Conservation (phyloP, 2,329 filamentous ascomycete genomes). For the Cladophialophora bantiana region DNA sequence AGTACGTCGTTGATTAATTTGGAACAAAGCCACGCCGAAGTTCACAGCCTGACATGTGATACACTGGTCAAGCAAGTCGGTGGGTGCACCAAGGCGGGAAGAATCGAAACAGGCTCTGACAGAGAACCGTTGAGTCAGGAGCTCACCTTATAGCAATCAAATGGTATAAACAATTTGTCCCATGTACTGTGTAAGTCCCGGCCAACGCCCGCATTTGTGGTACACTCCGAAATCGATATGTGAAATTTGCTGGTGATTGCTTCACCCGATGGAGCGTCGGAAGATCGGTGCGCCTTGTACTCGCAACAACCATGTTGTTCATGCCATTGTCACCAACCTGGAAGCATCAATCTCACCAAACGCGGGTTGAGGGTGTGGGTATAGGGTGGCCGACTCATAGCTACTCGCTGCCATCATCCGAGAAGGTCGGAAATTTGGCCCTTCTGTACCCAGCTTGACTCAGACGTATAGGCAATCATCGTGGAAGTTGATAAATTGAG, state of each 20-base stretch:
- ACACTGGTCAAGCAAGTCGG: neutral
- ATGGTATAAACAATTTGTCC: neutral
- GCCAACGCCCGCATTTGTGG: neutral
- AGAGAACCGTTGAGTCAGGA: neutral
- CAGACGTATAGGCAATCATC: neutral
- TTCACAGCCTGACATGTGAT: slow-evolving; percentile 13
- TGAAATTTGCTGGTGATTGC: neutral
- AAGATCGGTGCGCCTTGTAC: neutral
- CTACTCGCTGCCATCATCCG: neutral
- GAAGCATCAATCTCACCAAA: neutral
- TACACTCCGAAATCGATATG: slow-evolving; percentile 2
- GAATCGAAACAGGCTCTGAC: neutral
- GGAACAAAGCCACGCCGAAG: neutral
- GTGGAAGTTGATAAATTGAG: neutral
- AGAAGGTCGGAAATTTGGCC: neutral
- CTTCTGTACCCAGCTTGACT: neutral
- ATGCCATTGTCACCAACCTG: neutral
- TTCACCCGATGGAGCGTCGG: neutral
- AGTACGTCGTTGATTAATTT: neutral
- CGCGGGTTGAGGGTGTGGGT: neutral
- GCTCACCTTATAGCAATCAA: neutral
- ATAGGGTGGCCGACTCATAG: neutral
- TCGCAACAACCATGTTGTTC: neutral
- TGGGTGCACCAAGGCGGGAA: neutral
- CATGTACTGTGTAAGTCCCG: neutral